phyloP scores from a whole-genome alignment of 2,329 filamentous ascomycete species.

The Anisogramma anomala region DNA sequence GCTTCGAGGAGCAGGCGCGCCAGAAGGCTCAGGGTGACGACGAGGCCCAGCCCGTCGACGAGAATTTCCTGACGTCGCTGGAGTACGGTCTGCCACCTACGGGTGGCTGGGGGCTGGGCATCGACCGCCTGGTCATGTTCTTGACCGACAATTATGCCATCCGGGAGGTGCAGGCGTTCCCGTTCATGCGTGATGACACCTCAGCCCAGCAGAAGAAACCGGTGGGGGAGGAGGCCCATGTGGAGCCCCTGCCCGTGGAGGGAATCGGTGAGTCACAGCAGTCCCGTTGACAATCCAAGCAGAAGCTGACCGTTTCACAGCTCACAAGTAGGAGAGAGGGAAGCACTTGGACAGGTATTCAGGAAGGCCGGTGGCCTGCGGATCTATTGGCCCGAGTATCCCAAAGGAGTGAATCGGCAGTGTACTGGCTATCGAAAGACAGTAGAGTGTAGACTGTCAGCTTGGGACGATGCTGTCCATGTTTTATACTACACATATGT shows the following conservation, averaged over 20 bases:
- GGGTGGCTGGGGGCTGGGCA: constrained; percentile 92
- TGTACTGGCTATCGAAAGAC: not conserved
- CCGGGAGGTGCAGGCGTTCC: constrained; percentile 92
- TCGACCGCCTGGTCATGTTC: constrained; percentile 91
- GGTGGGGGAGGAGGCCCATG: constrained; percentile 24
- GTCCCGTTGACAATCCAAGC: not conserved
- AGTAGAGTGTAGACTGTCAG: constrained; percentile 2
- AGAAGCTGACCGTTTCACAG: not conserved
- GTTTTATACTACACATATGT: not conserved
- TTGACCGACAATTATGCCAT: constrained; percentile 92
- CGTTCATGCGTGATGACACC: constrained; percentile 88
- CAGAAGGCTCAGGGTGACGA: constrained; percentile 97
- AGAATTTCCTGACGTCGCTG: constrained; percentile 41
- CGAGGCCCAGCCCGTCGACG: constrained; percentile 90
- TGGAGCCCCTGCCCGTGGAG: constrained; percentile 25
- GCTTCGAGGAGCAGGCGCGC: constrained; percentile 87
- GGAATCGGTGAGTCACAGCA: constrained; percentile 23
- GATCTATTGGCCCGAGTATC: not conserved
- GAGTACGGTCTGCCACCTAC: constrained; percentile 78
- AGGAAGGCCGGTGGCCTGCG: not conserved
- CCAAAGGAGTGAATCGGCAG: not conserved
- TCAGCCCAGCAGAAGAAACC: constrained; percentile 35
- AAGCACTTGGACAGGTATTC: not conserved
- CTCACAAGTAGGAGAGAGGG: constrained; percentile 8
- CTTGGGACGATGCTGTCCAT: not conserved